Evolutionary conservation across 768 basidiomycete genomes (phyloP).

Genomic region (Tricholoma sp.): DNA sequence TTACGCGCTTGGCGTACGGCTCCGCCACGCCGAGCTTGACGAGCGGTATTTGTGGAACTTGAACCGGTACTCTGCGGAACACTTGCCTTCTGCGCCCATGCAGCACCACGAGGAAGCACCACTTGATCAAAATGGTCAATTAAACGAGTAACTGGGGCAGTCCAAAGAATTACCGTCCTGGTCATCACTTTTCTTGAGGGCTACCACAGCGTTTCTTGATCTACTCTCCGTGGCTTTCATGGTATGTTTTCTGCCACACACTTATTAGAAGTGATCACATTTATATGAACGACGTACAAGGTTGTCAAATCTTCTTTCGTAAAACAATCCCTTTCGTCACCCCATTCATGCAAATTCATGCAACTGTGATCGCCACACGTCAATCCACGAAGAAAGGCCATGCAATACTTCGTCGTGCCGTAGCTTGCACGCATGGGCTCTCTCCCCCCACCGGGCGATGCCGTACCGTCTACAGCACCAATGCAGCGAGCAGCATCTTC

Average conservation of each 20-base stretch:
- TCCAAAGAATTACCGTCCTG: conserved; percentile 34
- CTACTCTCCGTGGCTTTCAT: conserved; percentile 85
- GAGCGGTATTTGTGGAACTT: conserved; percentile 23
- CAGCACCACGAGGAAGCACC: conserved; percentile 64
- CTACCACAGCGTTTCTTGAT: conserved; percentile 38
- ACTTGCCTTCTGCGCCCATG: conserved; percentile 51
- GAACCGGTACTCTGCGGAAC: conserved; percentile 14
- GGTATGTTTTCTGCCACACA: conserved; percentile 70
- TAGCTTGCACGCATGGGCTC: conserved; percentile 91
- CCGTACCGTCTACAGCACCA: conserved; percentile 84
- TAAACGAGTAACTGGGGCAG: conserved; percentile 6
- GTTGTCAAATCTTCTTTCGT: conserved; percentile 95
- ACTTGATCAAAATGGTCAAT: conserved; percentile 14
- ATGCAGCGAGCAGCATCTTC: conserved; percentile 96
- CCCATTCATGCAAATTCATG: conserved; percentile 97
- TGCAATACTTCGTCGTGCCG: conserved; percentile 97
- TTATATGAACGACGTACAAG: conserved; percentile 45
- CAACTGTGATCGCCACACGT: conserved; percentile 85
- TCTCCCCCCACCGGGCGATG: conserved; percentile 84
- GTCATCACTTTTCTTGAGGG: conserved; percentile 63
- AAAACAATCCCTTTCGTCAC: conserved; percentile 96
- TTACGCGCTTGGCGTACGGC: conserved; percentile 45
- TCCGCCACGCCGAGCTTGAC: conserved; percentile 38
- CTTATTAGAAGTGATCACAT: conserved; percentile 7
- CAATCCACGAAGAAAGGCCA: conserved; percentile 84